Evolutionary conservation across 768 basidiomycete genomes (phyloP), one percentile per base, ranked within the genome.

Genomic region (Nidularia pulvinata): DNA sequence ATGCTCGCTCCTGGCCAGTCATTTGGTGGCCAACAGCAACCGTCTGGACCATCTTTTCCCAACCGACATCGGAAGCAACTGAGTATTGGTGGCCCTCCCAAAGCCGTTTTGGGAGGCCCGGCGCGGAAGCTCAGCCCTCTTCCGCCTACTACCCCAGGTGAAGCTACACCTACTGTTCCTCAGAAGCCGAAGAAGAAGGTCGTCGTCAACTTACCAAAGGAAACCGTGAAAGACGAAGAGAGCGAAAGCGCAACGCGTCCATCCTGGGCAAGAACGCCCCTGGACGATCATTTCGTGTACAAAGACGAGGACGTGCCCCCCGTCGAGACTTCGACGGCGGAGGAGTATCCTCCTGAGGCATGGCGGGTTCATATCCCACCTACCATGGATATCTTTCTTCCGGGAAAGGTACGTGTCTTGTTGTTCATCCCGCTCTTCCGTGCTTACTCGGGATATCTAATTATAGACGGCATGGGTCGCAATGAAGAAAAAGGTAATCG

Each of bases 41-140:
- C 81, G 2, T 86, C 83, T 59, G n/a, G n/a, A n/a, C n/a, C n/a
- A n/a, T n/a, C n/a, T n/a, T n/a, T n/a, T n/a, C 78, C 80, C 6
- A 81, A 79, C 32, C 73, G 88, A 52, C 88, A 77, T 63, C 78
- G 87, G 65, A 78, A 89, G 43, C 82, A 89, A 53, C 80, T 88
- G 44, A 90, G 86, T 64, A 82, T 89, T 42, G 92, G 92, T 10
- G 92, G 92, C 6, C 92, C 92, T n/a, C 92, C 92, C 7, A 94
- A 93, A 66, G 92, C 92, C 1, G 80, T 84, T 0, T 71, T 94
- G 2, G 92, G 92, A 14, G 92, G 92, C 0, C 91, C 88, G 10
- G 81, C 84, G 45, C 81, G 88, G 45, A 93, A 89, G 70, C 77
- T 85, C 49, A 89, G 85, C 66, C 89, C 90, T 9, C 69, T 88